Evolutionary conservation across 441 rosid species (phyloP).

Genomic region (Adansonia gregorii): DNA sequence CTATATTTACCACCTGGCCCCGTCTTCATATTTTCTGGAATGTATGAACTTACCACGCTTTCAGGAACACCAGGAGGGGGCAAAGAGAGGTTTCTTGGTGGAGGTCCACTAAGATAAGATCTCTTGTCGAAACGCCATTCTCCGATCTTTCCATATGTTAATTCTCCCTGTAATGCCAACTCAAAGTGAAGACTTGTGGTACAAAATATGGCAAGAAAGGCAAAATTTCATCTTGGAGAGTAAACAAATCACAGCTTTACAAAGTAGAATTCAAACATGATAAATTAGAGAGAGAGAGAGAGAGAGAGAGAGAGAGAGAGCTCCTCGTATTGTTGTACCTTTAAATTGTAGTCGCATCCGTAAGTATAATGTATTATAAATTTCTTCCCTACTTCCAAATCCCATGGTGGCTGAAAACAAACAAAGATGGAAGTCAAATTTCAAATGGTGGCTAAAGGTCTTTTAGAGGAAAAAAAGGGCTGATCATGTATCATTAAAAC

Average conservation of each 20-base stretch:
- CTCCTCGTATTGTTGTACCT: slow-evolving; percentile 40
- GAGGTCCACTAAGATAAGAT: slow-evolving; percentile 64
- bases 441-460: slow-evolving; percentile 7
- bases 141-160: slow-evolving; percentile 69
- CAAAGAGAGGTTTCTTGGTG: slow-evolving; percentile 66
- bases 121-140: slow-evolving; percentile 86
- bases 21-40: background rate
- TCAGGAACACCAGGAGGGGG: slow-evolving; percentile 85
- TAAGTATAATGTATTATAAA: slow-evolving; percentile 78
- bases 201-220: background rate
- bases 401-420: slow-evolving; percentile 76
- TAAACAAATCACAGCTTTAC: background rate
- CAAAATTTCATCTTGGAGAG: slow-evolving; percentile 4
- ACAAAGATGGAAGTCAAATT: slow-evolving; percentile 6
- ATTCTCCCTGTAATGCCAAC: slow-evolving; percentile 50
- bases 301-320: slow-evolving; percentile 5
- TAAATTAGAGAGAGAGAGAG: too few species aligned
- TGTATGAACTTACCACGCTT: slow-evolving; percentile 62
- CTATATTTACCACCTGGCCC: background rate
- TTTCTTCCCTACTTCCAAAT: slow-evolving; percentile 57
- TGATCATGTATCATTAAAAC: slow-evolving; percentile 33
- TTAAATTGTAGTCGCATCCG: slow-evolving; percentile 65
- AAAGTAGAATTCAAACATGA: slow-evolving; percentile 3
- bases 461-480: slow-evolving; percentile 3
- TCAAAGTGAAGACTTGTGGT: background rate